phyloP scores from a whole-genome alignment of 2,329 filamentous ascomycete species.

The Rugonectria rugulosa region DNA sequence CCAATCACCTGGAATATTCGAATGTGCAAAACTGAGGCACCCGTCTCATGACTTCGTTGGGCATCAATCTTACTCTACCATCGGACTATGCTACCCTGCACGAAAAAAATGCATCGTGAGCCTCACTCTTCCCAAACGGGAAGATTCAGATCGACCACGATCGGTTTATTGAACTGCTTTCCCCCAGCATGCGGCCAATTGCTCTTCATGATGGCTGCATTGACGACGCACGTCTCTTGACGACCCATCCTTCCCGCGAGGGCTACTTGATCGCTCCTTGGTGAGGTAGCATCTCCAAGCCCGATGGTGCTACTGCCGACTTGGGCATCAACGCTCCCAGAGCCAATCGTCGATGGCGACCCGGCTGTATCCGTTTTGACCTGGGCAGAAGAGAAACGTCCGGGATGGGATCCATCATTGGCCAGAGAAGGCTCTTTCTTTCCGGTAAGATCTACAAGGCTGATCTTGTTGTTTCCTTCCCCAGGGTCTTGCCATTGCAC shows the following conservation, averaged over 20 bases:
- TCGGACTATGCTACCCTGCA: conserved; percentile 20
- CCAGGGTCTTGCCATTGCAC: conserved; percentile 68
- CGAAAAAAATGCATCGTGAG: neutral
- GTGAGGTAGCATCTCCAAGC: conserved; percentile 52
- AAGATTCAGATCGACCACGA: conserved; percentile 83
- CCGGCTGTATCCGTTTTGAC: neutral
- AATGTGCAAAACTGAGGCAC: conserved; percentile 21
- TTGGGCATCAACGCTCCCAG: conserved; percentile 30
- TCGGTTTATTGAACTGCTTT: conserved; percentile 77
- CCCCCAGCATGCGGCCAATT: conserved; percentile 69
- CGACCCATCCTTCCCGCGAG: conserved; percentile 54
- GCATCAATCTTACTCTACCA: conserved; percentile 31
- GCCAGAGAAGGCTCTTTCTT: conserved; percentile 51
- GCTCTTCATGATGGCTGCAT: conserved; percentile 77
- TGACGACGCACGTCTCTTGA: conserved; percentile 79
- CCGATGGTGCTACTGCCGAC: conserved; percentile 35
- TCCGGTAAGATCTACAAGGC: conserved; percentile 67
- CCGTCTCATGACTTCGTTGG: conserved; percentile 28
- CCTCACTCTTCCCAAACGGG: conserved; percentile 53
- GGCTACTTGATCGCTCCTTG: conserved; percentile 50
- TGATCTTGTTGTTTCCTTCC: conserved; percentile 62
- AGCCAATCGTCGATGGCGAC: conserved; percentile 20
- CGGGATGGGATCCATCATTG: conserved; percentile 53
- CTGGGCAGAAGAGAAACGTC: conserved; percentile 2
- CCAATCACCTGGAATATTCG: conserved; percentile 16